Evolutionary conservation across 495 filamentous ascomycete species (phyloP), one percentile per base, ranked within the genome.

Genomic region (Penicillium atrosanguineum): DNA sequence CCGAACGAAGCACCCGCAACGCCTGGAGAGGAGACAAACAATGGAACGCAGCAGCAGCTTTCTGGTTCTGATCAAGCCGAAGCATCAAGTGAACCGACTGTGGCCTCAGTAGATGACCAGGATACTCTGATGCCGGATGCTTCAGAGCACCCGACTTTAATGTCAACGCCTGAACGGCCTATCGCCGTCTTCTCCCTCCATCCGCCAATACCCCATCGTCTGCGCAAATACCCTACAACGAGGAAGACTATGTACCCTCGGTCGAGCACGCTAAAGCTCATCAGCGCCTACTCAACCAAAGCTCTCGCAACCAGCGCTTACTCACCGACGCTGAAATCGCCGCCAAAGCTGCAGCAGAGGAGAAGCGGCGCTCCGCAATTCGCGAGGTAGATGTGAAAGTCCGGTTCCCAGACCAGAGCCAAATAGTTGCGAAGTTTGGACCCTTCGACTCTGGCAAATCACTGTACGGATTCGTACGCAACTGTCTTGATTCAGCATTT

Each of bases 201-300:
- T 74, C 82, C 23, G 83, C 75, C 44, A 68, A 77, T 43, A 93
- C 84, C 1, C 93, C 89, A n/a, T 79, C 77, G 18, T 95, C 94
- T 31, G 87, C 90, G 26, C 72, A 77, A 50, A 69, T 75, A 45
- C 65, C 76, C 14, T 82, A 84, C 54, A 79, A 88, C 21, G 88
- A 92, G 50, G 77, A 77, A 18, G 89, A 90, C 57, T 97, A 88
- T 66, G 79, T 87, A 21, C 91, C 92, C 1, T 89, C 87, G 18
- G 83, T 96, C 57, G 88, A 87, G 38, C 90, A 97, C 56, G 89
- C 90, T 26, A 87, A 92, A 61, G 73, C 83, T 11, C 88, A 93
- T 59, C 91, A 97, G 69, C 76, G 81, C 26, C 79, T 84, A 16
- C 85, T 97, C 7, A 76, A 81, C 44, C 67, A 75, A 20, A 71